Percentiles rank a stretch among this genome's conserved stretches.
These are phyloP conservation scores for Leucogyrophana mollusca DNA, from an alignment of 768 basidiomycete genomes.

Conservation along the genomic window DNA sequence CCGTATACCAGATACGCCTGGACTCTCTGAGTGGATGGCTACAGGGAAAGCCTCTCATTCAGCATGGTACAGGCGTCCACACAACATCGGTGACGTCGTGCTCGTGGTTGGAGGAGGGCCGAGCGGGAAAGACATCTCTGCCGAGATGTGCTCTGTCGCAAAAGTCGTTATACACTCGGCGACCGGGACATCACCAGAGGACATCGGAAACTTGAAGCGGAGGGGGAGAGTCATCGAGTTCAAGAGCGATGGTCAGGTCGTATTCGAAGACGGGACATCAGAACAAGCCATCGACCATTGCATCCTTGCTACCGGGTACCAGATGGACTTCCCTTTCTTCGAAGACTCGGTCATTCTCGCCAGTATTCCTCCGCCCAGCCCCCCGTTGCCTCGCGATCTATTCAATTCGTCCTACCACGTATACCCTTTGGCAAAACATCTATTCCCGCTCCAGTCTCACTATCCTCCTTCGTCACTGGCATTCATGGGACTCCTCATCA, in stretches of 20 bases:
- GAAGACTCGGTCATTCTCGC: constrained; percentile 29
- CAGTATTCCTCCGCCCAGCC: constrained; percentile 40
- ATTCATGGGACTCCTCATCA: constrained; percentile 60
- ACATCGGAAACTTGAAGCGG: constrained; percentile 34
- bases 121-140: constrained; percentile 65
- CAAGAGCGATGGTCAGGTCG: constrained; percentile 41
- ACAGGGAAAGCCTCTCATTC: constrained; percentile 59
- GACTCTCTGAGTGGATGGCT: constrained; percentile 57
- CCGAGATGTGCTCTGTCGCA: constrained; percentile 50
- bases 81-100: constrained; percentile 35
- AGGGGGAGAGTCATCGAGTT: constrained; percentile 46
- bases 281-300: constrained; percentile 59
- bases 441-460: constrained; percentile 58
- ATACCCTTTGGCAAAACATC: constrained; percentile 68
- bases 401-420: constrained; percentile 66
- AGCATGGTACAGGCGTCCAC: constrained; percentile 62
- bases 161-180: constrained; percentile 56
- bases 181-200: constrained; percentile 31
- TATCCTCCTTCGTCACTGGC: constrained; percentile 53
- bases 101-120: constrained; percentile 56
- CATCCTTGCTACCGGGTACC: constrained; percentile 78
- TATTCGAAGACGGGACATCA: constrained; percentile 57
- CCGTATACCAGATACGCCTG: constrained; percentile 57
- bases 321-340: constrained; percentile 65
- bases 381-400: constrained; percentile 49